phyloP scores from a whole-genome alignment of 2,329 filamentous ascomycete genomes.

The Aureobasidium sp. region DNA sequence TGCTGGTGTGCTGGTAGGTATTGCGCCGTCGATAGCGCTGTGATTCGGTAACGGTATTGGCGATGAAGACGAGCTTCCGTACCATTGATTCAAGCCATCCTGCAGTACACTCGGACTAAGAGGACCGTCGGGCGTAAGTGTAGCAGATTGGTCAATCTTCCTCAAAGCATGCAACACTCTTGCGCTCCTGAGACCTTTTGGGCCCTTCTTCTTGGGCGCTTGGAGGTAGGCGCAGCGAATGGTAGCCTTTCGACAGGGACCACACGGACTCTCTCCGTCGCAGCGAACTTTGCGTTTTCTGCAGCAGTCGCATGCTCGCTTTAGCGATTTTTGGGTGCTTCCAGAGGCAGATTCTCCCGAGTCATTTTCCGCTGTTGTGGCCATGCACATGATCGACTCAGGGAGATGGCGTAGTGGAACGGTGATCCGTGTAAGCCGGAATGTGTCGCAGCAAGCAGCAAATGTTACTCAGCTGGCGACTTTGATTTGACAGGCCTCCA shows the following conservation, averaged over 20 bases:
- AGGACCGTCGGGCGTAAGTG: slow-evolving; percentile 18
- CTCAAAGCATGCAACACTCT: slow-evolving; percentile 27
- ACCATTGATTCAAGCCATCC: slow-evolving; percentile 11
- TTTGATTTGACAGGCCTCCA: neutral
- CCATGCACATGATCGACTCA: slow-evolving; percentile 3
- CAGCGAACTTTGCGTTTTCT: slow-evolving; percentile 28
- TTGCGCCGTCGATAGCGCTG: neutral
- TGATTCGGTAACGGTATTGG: neutral
- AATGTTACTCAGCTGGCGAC: neutral
- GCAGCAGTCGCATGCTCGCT: slow-evolving; percentile 29
- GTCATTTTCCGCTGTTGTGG: slow-evolving; percentile 10
- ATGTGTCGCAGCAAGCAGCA: neutral
- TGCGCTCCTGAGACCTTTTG: slow-evolving; percentile 27
- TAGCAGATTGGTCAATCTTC: slow-evolving; percentile 24
- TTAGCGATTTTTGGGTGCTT: slow-evolving; percentile 14
- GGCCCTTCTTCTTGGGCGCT: slow-evolving; percentile 29
- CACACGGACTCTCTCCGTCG: slow-evolving; percentile 26
- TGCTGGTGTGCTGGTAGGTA: neutral
- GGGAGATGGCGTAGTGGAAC: neutral
- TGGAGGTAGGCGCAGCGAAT: slow-evolving; percentile 29
- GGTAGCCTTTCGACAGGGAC: slow-evolving; percentile 27
- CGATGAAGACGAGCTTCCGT: slow-evolving; percentile 11
- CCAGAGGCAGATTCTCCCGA: slow-evolving; percentile 8
- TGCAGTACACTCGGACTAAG: slow-evolving; percentile 16
- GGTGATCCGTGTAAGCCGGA: neutral